A percentile compares a stretch with the other conserved stretches of the same genome.
These are phyloP conservation scores for Euphorbia pulcherrima DNA, from an alignment of 345 rosid species.

Conservation along the genomic window DNA sequence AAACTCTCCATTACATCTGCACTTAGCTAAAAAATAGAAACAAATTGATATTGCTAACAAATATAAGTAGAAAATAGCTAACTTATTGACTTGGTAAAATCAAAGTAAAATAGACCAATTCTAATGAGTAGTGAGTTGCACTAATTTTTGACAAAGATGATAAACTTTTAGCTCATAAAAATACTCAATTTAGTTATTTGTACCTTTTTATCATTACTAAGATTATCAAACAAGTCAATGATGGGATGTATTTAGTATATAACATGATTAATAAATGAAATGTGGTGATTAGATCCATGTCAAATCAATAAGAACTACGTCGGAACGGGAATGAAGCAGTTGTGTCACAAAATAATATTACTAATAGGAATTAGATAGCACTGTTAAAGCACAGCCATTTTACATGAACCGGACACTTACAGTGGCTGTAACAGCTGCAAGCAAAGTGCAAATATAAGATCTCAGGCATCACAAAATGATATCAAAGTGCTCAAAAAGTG, in stretches of 20 bases:
- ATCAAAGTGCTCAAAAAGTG: neutral
- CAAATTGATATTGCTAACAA: too few relatives aligned
- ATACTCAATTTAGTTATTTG: too few relatives aligned
- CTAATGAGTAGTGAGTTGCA: too few relatives aligned
- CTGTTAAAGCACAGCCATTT: neutral
- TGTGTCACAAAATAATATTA: neutral
- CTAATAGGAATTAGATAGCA: neutral
- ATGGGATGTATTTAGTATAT: neutral
- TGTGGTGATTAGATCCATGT: neutral
- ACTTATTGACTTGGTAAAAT: too few relatives aligned
- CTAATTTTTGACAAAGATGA: neutral
- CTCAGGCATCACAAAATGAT: neutral
- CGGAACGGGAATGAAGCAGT: neutral
- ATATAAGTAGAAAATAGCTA: too few relatives aligned
- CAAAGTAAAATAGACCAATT: too few relatives aligned
- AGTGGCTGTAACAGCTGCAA: slow-evolving; percentile 67
- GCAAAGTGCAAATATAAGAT: slow-evolving; percentile 8
- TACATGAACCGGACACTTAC: slow-evolving; percentile 38
- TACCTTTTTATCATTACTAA: too few relatives aligned
- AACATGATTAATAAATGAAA: neutral
- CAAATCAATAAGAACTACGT: neutral
- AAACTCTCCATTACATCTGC: too few relatives aligned
- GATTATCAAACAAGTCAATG: neutral
- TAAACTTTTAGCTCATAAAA: neutral
- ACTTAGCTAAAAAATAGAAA: too few relatives aligned